A percentile compares a stretch with the other conserved stretches of the same genome.
These are phyloP conservation scores for Rhodotorula toruloides DNA, from an alignment of 768 basidiomycete genomes.

Conservation along the genomic window DNA sequence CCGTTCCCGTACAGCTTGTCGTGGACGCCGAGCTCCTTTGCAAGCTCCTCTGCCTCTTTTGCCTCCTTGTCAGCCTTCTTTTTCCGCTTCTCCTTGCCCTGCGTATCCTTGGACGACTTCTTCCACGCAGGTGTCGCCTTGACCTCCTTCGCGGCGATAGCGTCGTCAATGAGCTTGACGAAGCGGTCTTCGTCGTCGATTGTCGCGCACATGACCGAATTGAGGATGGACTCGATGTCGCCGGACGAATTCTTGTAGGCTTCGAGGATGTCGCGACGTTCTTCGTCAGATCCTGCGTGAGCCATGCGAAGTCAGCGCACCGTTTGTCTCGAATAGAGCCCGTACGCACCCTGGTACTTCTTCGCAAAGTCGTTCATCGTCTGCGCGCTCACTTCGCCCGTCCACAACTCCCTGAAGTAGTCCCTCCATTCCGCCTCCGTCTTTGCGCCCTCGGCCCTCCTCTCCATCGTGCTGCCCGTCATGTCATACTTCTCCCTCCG, in stretches of 20 bases:
- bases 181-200: conserved; percentile 81
- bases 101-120: conserved; percentile 68
- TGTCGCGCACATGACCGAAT: conserved; percentile 76
- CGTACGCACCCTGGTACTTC: conserved; percentile 73
- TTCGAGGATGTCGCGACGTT: conserved; percentile 66
- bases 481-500: conserved; percentile 70
- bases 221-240: conserved; percentile 73
- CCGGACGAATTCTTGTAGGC: conserved; percentile 71
- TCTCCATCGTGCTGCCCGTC: conserved; percentile 80
- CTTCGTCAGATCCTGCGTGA: conserved; percentile 71
- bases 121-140: conserved; percentile 58
- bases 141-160: conserved; percentile 63
- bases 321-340: neutral
- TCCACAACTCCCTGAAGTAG: conserved; percentile 59
- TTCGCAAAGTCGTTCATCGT: conserved; percentile 89
- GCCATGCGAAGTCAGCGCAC: neutral
- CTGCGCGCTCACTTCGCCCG: conserved; percentile 39
- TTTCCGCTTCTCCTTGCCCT: conserved; percentile 50
- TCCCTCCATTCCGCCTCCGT: conserved; percentile 85
- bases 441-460: conserved; percentile 54
- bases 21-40: conserved; percentile 43
- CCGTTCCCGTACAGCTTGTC: conserved; percentile 38
- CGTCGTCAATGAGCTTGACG: conserved; percentile 59
- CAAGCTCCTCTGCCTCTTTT: conserved; percentile 40
- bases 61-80: conserved; percentile 40